These are phyloP conservation scores for Vitis hybrid DNA, from an alignment of 177 flowering plant species.

Conservation along the genomic window DNA sequence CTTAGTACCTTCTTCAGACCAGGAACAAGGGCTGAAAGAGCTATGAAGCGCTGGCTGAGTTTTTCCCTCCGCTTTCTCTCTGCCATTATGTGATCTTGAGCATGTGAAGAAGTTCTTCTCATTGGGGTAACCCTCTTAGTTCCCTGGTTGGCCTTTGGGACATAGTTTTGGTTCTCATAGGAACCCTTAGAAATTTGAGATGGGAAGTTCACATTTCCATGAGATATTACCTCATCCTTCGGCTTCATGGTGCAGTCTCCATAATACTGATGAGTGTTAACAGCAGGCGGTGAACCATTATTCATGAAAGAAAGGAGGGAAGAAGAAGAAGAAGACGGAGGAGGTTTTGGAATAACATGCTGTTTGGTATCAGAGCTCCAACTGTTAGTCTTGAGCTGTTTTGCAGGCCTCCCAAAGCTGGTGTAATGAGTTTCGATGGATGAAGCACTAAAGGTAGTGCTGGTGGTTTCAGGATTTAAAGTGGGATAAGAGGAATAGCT, in stretches of 20 bases:
- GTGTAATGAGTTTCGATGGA: constrained; percentile 4
- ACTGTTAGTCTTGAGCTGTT: constrained; percentile 13
- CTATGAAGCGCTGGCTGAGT: constrained; percentile 43
- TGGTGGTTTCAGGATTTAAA: neutral
- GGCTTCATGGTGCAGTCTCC: neutral
- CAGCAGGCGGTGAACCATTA: neutral
- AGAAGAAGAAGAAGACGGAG: constrained; percentile 6
- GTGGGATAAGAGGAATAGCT: constrained; percentile 13
- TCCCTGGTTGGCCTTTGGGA: constrained; percentile 1
- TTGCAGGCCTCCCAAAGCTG: constrained; percentile 8
- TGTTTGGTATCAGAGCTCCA: constrained; percentile 12
- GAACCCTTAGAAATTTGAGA: neutral
- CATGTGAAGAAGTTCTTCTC: constrained; percentile 17
- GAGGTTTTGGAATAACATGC: neutral
- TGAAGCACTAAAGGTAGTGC: constrained; percentile 6
- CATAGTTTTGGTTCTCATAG: neutral
- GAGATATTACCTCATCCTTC: constrained; percentile 12
- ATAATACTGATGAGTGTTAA: constrained; percentile 2
- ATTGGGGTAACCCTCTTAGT: constrained; percentile 13
- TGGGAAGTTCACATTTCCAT: neutral
- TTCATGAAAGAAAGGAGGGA: constrained; percentile 22
- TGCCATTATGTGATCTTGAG: constrained; percentile 41
- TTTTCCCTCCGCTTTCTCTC: constrained; percentile 47
- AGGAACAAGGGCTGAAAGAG: constrained; percentile 47
- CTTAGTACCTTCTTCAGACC: constrained; percentile 43